Evolutionary conservation across 2,329 filamentous ascomycete genomes (phyloP), one percentile per base, ranked within the genome.

Genomic region (Zarea fungicola): DNA sequence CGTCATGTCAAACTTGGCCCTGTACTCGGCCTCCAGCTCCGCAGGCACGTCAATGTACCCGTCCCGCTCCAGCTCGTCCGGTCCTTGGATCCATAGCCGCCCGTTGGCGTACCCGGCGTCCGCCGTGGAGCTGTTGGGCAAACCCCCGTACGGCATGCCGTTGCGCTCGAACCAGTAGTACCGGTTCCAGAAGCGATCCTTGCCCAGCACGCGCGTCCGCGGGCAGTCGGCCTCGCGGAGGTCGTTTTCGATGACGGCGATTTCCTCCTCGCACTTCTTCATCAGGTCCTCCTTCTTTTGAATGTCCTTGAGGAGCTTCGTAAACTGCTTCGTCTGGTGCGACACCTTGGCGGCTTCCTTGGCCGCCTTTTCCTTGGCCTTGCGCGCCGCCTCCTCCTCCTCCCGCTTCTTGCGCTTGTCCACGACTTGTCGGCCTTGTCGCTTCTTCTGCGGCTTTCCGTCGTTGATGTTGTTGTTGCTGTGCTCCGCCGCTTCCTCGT

Each of bases 81-180:
- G 93, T 0, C 93, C 93, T 67, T 99, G 93, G 13, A 99, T 84
- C 93, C 93, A 99, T 49, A 99, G 78, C 51, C 92, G 88, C 8
- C 89, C 93, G 63, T 97, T 99, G 34, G 92, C 91, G 62, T 97
- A 99, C 8, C 81, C 84, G 19, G 92, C 90, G 39, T 83, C 76
- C 1, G 89, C 87, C 1, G 92, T 97, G 14, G 91, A 96, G 65
- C 89, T 95, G 55, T 80, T 81, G 0, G 91, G 91, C 48, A 96
- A 76, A 5, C 93, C 93, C 26, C 79, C 89, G 60, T 92, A 96
- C 0, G 93, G 93, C 91, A 97, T 97, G 21, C 91, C 93, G 61
- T 97, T 99, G 54, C 92, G 85, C 69, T 99, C 93, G 65, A 97
- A 96, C 92, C 93, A 99, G 74, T 95, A 97, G 68, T 97, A 99